A percentile compares a stretch with the other conserved stretches of the same genome.
phyloP scores from a whole-genome alignment of 108 stramenopile species.

The Cyclotella choctawhatcheeana region DNA sequence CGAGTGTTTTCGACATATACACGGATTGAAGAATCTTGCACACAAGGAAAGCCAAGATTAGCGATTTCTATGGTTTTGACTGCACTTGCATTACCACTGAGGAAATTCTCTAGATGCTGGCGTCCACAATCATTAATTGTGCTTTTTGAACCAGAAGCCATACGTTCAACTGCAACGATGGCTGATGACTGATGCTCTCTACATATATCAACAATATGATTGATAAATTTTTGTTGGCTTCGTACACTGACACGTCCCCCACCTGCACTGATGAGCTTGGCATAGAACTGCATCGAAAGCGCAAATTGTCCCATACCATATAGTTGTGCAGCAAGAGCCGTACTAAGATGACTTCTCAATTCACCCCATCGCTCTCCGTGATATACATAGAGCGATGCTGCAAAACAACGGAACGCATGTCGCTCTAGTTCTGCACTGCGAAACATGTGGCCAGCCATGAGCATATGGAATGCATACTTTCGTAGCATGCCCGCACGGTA shows the following conservation, averaged over 20 bases:
- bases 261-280: constrained; percentile 66
- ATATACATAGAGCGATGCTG: constrained; percentile 79
- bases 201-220: constrained; percentile 80
- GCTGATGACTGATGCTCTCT: constrained; percentile 66
- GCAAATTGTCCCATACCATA: constrained; percentile 80
- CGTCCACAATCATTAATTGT: constrained; percentile 26
- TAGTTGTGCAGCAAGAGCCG: constrained; percentile 84
- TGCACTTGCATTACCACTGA: constrained; percentile 39
- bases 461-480: constrained; percentile 92
- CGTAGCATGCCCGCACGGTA: constrained; percentile 72
- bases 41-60: constrained; percentile 68
- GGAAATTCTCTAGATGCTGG: constrained; percentile 11
- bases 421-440: constrained; percentile 81
- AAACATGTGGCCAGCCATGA: constrained; percentile 93
- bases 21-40: constrained; percentile 65
- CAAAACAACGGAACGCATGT: constrained; percentile 89
- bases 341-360: constrained; percentile 78
- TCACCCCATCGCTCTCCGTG: constrained; percentile 78
- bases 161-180: constrained; percentile 78
- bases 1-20: constrained; percentile 53
- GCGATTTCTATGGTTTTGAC: constrained; percentile 75
- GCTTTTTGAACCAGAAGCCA: constrained; percentile 46
- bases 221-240: constrained; percentile 86
- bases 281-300: constrained; percentile 72
- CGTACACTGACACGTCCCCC: constrained; percentile 76